Conservation (phyloP, 2,329 filamentous ascomycete genomes). For the Stagonosporopsis vannaccii region DNA sequence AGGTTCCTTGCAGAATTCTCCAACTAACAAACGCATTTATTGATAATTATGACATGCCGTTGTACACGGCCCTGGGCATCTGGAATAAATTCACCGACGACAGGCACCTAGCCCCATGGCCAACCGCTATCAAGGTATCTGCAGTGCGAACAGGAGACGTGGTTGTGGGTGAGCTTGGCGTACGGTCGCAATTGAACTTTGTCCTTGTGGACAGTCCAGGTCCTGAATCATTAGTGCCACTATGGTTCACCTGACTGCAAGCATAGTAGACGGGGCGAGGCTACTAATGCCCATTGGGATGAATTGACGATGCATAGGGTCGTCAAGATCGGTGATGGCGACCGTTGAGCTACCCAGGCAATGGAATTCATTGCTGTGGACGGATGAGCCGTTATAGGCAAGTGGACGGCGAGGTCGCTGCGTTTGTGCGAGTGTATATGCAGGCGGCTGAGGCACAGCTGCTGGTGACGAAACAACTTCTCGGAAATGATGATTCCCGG, state of each 20-base stretch:
- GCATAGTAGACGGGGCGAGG: slow-evolving; percentile 2
- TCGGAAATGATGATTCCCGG: slow-evolving; percentile 31
- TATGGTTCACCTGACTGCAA: neutral
- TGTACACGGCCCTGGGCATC: slow-evolving; percentile 2
- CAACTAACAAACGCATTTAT: slow-evolving; percentile 17
- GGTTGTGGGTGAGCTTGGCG: slow-evolving; percentile 8
- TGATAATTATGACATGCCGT: slow-evolving; percentile 26
- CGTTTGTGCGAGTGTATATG: slow-evolving; percentile 25
- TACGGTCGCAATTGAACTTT: slow-evolving; percentile 20
- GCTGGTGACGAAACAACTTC: slow-evolving; percentile 20
- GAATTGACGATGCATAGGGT: slow-evolving; percentile 16
- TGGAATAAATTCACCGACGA: neutral
- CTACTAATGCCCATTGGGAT: slow-evolving; percentile 15
- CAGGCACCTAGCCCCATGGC: neutral
- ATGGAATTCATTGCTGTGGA: slow-evolving; percentile 15
- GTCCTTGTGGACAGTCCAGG: neutral
- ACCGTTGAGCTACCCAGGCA: slow-evolving; percentile 31
- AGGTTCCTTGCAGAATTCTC: neutral
- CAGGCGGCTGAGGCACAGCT: slow-evolving; percentile 17
- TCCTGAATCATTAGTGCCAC: slow-evolving; percentile 21
- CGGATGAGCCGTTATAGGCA: slow-evolving; percentile 18
- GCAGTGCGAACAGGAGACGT: slow-evolving; percentile 5
- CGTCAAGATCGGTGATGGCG: slow-evolving; percentile 29
- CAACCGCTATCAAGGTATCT: slow-evolving; percentile 4
- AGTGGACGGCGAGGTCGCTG: slow-evolving; percentile 36